Percentiles rank a stretch among this genome's conserved stretches.
Evolutionary conservation across 768 basidiomycete genomes (phyloP).

Genomic region (Russula virescens): DNA sequence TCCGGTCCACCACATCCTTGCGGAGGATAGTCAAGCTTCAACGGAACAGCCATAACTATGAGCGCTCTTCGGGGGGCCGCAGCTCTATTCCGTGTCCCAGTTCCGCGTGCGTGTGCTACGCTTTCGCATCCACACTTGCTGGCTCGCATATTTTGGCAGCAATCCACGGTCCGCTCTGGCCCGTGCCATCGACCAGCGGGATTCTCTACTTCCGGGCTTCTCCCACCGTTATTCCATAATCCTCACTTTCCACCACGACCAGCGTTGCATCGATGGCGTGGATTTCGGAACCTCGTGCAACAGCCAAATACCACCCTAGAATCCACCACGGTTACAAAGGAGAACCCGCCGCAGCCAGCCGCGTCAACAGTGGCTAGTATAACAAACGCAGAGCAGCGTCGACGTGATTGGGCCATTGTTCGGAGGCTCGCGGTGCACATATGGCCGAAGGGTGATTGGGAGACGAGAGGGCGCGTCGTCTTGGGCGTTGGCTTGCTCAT

Average conservation of each 20-base stretch:
- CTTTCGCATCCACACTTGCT: not conserved
- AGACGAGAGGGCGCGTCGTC: conserved; percentile 74
- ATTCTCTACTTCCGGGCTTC: not conserved
- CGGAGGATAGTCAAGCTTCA: not conserved
- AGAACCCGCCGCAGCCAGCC: not conserved
- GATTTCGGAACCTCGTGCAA: conserved; percentile 9
- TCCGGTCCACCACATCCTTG: too few species aligned
- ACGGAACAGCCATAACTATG: not conserved
- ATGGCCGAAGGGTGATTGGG: conserved; percentile 87
- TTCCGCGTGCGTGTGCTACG: not conserved
- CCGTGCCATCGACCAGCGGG: conserved; percentile 3
- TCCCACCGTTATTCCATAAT: not conserved
- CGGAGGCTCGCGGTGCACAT: conserved; percentile 80
- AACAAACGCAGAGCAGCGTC: conserved; percentile 46
- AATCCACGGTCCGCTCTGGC: not conserved
- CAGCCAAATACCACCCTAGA: not conserved
- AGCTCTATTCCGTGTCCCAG: not conserved
- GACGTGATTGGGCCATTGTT: conserved; percentile 83
- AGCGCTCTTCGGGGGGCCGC: conserved; percentile 2
- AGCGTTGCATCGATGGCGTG: not conserved
- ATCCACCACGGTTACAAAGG: not conserved
- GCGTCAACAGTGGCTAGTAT: not conserved
- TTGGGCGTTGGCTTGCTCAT: conserved; percentile 77
- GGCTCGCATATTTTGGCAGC: not conserved
- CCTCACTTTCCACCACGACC: not conserved